phyloP scores from a whole-genome alignment of 2,329 filamentous ascomycete species.

The Aaosphaeria arxii region DNA sequence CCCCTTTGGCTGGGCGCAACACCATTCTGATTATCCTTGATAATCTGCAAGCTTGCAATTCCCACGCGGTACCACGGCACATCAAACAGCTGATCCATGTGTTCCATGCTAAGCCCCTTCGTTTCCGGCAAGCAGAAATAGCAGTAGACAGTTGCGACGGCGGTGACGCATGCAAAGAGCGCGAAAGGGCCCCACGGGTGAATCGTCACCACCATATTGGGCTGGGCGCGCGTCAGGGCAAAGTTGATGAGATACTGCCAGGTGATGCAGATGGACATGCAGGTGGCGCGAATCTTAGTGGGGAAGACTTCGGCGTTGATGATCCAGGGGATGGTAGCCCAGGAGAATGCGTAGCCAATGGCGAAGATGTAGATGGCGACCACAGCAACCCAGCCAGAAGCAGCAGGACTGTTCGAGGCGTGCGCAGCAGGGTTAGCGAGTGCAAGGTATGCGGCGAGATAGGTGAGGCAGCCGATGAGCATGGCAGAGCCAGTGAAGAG shows the following conservation, averaged over 20 bases:
- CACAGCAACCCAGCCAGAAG: neutral
- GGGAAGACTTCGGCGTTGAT: neutral
- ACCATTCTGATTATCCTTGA: too few species aligned
- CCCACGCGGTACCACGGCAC: too few species aligned
- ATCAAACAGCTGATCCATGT: neutral
- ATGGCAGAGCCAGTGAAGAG: neutral
- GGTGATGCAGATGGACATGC: neutral
- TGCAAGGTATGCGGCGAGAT: neutral
- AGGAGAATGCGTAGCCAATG: neutral
- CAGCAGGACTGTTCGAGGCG: neutral
- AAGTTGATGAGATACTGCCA: neutral
- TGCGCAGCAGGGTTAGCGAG: neutral
- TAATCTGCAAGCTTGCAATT: too few species aligned
- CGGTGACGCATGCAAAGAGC: neutral
- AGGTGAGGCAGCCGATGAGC: neutral
- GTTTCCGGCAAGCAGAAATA: neutral
- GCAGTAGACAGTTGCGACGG: neutral
- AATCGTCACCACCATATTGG: neutral
- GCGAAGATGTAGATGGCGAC: neutral
- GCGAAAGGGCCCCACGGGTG: neutral
- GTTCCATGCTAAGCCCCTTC: neutral
- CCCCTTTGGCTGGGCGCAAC: too few species aligned
- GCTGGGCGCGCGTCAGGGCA: neutral
- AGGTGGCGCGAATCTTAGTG: neutral
- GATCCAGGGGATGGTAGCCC: neutral